phyloP scores from a whole-genome alignment of 2,329 filamentous ascomycete species.

The Xylariomycetidae sp. region DNA sequence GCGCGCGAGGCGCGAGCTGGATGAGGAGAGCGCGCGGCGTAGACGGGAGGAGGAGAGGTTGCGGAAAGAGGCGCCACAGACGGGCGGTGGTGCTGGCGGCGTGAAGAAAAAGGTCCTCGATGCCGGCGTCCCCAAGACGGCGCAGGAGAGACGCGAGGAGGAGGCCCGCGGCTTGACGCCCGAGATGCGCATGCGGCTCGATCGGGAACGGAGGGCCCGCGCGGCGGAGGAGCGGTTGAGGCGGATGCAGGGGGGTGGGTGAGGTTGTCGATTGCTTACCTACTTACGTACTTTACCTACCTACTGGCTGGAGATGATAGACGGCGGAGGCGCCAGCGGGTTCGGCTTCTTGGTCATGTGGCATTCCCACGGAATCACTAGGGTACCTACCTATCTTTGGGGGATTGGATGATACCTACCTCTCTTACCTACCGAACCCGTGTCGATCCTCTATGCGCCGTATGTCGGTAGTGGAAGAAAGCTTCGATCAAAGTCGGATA shows the following conservation, averaged over 20 bases:
- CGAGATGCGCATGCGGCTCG: conserved; percentile 77
- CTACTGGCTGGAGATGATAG: too few species aligned
- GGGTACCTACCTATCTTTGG: too few species aligned
- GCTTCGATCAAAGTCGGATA: too few species aligned
- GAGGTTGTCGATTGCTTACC: conserved; percentile 13
- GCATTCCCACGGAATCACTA: too few species aligned
- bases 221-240: conserved; percentile 85
- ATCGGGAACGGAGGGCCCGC: conserved; percentile 82
- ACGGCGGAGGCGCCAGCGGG: too few species aligned
- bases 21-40: conserved; percentile 62
- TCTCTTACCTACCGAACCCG: too few species aligned
- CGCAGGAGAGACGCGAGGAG: conserved; percentile 75
- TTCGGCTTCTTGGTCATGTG: too few species aligned
- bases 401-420: too few species aligned
- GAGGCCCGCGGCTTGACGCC: conserved; percentile 79
- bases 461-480: too few species aligned
- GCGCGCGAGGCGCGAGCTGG: conserved; percentile 63
- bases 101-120: conserved; percentile 37
- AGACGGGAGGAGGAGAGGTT: conserved; percentile 70
- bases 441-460: too few species aligned
- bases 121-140: conserved; percentile 62
- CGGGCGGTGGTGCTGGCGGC: conserved; percentile 31
- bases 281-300: not conserved
- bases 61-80: conserved; percentile 57
- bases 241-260: conserved; percentile 51